These are phyloP conservation scores for Pleurotus tuber-regium DNA, from an alignment of 768 basidiomycete genomes.

Conservation along the genomic window DNA sequence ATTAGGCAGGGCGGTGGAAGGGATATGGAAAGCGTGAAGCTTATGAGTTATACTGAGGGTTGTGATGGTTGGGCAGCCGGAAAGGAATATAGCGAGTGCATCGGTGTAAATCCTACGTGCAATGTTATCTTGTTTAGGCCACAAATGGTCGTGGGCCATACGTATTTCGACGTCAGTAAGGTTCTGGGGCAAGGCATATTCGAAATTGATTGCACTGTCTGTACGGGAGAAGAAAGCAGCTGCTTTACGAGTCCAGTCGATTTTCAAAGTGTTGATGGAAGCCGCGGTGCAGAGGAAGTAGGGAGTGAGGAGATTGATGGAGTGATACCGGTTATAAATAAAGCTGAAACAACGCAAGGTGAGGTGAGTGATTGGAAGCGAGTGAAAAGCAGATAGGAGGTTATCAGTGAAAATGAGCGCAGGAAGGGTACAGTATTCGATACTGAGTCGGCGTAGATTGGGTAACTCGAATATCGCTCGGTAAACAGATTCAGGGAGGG, in stretches of 20 bases:
- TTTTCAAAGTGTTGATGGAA: conserved; percentile 36
- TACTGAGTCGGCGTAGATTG: conserved; percentile 31
- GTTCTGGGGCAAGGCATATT: conserved; percentile 14
- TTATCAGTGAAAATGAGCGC: conserved; percentile 9
- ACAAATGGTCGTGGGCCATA: conserved; percentile 17
- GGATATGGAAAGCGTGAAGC: conserved; percentile 14
- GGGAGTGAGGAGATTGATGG: conserved; percentile 16
- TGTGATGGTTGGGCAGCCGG: conserved; percentile 12
- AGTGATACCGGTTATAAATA: conserved; percentile 13
- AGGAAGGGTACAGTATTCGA: conserved; percentile 39
- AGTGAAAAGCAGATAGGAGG: conserved; percentile 18
- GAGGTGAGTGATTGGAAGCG: conserved; percentile 41
- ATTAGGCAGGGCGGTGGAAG: conserved; percentile 14
- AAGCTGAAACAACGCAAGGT: conserved; percentile 34
- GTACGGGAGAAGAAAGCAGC: conserved; percentile 29
- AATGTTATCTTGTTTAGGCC: conserved; percentile 15
- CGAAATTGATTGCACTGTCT: conserved; percentile 14
- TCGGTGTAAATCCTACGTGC: conserved; percentile 13
- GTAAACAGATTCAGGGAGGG: conserved; percentile 35
- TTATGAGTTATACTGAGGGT: conserved; percentile 16
- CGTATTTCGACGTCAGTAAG: conserved; percentile 20
- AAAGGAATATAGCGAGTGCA: conserved; percentile 19
- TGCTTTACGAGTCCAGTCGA: conserved; percentile 38
- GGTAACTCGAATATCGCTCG: conserved; percentile 34
- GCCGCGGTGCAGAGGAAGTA: conserved; percentile 32